Evolutionary conservation across 2,329 filamentous ascomycete genomes (phyloP).

Genomic region (Thyridium curvatum): DNA sequence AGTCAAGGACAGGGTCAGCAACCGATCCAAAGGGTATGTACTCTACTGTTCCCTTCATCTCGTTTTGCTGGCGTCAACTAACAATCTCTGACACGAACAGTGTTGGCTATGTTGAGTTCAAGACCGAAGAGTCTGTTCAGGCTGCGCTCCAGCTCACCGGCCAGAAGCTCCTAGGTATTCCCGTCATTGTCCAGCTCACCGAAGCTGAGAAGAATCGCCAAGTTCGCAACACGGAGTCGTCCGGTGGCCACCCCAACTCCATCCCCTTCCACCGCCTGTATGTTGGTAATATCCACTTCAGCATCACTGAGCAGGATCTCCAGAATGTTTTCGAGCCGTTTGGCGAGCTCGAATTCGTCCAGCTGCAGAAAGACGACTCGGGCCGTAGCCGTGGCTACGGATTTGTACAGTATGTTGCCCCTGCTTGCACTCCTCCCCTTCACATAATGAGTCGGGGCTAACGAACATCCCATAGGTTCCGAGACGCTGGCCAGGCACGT

Average conservation of each 20-base stretch:
- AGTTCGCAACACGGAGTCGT: slow-evolving; percentile 71
- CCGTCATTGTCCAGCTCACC: slow-evolving; percentile 95
- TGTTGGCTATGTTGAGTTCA: slow-evolving; percentile 99
- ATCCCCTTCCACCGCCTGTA: slow-evolving; percentile 97
- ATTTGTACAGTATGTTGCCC: slow-evolving; percentile 83
- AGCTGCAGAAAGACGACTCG: slow-evolving; percentile 92
- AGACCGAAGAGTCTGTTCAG: slow-evolving; percentile 86
- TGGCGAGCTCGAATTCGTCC: slow-evolving; percentile 94
- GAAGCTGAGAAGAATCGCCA: slow-evolving; percentile 99
- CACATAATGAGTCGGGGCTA: too few species aligned
- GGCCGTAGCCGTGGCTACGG: slow-evolving; percentile 91
- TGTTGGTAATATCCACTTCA: slow-evolving; percentile 99
- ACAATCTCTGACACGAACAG: background rate
- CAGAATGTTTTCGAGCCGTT: slow-evolving; percentile 97
- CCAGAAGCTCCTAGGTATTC: slow-evolving; percentile 96
- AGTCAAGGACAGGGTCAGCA: slow-evolving; percentile 94
- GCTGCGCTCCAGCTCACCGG: slow-evolving; percentile 96
- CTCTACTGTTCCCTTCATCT: background rate
- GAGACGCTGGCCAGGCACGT: slow-evolving; percentile 83
- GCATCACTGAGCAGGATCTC: slow-evolving; percentile 92
- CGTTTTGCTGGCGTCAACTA: slow-evolving; percentile 25
- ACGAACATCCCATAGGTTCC: slow-evolving; percentile 55
- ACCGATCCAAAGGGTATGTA: slow-evolving; percentile 90
- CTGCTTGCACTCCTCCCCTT: background rate
- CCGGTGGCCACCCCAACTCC: slow-evolving; percentile 63